Base-by-base conservation (phyloP, 73 alveolate genomes). In the Paramecium octaurelia region DNA sequence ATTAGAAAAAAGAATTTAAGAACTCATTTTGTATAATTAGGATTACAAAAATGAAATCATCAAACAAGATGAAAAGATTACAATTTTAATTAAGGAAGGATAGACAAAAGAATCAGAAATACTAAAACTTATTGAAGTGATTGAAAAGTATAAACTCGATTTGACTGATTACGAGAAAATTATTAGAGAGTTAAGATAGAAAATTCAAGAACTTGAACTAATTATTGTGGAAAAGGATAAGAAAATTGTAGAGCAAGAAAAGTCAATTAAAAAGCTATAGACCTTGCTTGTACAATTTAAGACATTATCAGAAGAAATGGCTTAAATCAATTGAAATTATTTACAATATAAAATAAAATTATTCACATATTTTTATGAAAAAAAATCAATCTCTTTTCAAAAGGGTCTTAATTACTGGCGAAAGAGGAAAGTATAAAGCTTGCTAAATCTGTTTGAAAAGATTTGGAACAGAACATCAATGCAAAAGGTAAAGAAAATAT, bases 381-480 rank as follows among this genome's bases (percentile, higher is more conserved):
- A 64, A 64, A 64, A 20, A 20, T 27, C 27, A 21, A 64, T 64
- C 84, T 64, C 84, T 73, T 3, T 73, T 73, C 11, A 73, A 38
- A 38, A 40, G 59, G 8, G 87, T 73, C 3, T 3, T 21, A 16
- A 46, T 80, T 24, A 12, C 76, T 3, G 29, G 34, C 20, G 91
- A 80, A 24, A 40, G 91, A 80, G 91, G 91, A n/a, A 80, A 80
- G n/a, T 12, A 18, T 29, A 80, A 80, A 48, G 57, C 27, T 23
- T 80, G 76, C 14, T 18, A 18, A 11, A 80, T 80, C 2, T 80
- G 91, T 46, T 23, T 23, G 23, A 80, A 46, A 44, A 46, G 44
- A 43, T 43, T 80, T 80, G 91, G 75, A 80, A 40, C 21, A 24
- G 69, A 75, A 38, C 76, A 44, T 24, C 8, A 80, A 80, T 80